Conservation (phyloP, 371 early-diverging fungal genomes). For the Mucor saturninus region DNA sequence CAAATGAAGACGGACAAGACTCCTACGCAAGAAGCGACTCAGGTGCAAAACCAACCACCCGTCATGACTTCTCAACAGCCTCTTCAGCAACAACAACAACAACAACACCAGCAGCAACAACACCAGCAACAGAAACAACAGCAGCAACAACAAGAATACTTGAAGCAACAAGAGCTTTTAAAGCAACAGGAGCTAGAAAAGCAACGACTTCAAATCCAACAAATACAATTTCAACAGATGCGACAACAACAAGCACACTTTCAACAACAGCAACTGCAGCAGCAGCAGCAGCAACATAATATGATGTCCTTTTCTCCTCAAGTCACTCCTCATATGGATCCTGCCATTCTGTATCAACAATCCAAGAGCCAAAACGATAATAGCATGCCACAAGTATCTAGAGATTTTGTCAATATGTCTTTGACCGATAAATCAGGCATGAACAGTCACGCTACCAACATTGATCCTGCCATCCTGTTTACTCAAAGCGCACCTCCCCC, state of each 20-base stretch:
- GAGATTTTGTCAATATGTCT: too few relatives aligned
- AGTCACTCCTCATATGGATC: slow-evolving; percentile 9
- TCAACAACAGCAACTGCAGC: slow-evolving; percentile 3
- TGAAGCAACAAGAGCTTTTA: neutral
- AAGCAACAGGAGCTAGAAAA: neutral
- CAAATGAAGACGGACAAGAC: slow-evolving; percentile 11
- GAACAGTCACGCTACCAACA: neutral
- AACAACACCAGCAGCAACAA: neutral
- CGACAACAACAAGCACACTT: neutral
- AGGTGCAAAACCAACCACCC: neutral
- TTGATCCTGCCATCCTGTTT: slow-evolving; percentile 17
- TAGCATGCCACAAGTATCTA: too few relatives aligned
- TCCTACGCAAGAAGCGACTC: neutral
- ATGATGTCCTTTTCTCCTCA: neutral
- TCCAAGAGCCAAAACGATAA: neutral
- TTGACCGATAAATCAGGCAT: neutral
- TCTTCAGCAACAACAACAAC: neutral
- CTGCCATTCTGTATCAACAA: slow-evolving; percentile 19
- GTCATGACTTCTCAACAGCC: too few relatives aligned
- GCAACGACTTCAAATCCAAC: neutral
- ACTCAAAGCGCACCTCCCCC: neutral
- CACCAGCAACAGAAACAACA: neutral
- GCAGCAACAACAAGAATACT: neutral
- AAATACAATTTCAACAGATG: neutral
- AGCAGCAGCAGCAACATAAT: slow-evolving; percentile 1